Evolutionary conservation across 345 rosid genomes (phyloP), one percentile per base, ranked within the genome.

Genomic region (Crucihimalaya himalaica): DNA sequence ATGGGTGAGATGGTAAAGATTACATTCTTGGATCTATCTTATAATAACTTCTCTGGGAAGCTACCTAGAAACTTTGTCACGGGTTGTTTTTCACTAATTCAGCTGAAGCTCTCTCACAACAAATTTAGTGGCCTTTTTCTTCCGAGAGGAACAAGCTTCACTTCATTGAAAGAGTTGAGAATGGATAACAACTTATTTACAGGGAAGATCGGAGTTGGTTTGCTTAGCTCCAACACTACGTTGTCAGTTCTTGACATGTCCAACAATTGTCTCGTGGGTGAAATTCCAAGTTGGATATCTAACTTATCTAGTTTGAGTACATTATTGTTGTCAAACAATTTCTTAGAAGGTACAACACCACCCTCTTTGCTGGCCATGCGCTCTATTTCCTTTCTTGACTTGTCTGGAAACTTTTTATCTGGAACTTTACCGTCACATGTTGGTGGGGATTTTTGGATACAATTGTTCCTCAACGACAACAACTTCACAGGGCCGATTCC

Each of bases 141-240:
- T 29, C 63, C 64, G 2, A 20, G 5, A 19, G 0, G 7, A 43
- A 55, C 31, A 47, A 23, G 8, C 21, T 48, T 71, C 20, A 25
- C 25, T 23, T n/a, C 21, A 5, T 1, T 50, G 7, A 4, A 1
- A 0, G 8, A 37, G 2, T 7, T 71, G 20, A 23, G 21, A 16
- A 28, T 60, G 4, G 50, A 64, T 54, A 45, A 64, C 57, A 64
- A 73, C 27, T 23, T 54, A 25, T 63, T 73, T 45, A 21, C 40
- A 0, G 71, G 71, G 20, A 25, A 73, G 51, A 56, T 65, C 0
- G 66, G 71, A 65, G 57, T 25, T 34, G 71, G 78, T 55, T 65
- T 73, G 50, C 21, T 6, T 46, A 34, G 10, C 56, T 64, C n/a
- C n/a, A n/a, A n/a, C n/a, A n/a, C n/a, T 27, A 0, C 35, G 2